Evolutionary conservation across 768 basidiomycete genomes (phyloP).

Genomic region (Rhizopogon vulgaris): DNA sequence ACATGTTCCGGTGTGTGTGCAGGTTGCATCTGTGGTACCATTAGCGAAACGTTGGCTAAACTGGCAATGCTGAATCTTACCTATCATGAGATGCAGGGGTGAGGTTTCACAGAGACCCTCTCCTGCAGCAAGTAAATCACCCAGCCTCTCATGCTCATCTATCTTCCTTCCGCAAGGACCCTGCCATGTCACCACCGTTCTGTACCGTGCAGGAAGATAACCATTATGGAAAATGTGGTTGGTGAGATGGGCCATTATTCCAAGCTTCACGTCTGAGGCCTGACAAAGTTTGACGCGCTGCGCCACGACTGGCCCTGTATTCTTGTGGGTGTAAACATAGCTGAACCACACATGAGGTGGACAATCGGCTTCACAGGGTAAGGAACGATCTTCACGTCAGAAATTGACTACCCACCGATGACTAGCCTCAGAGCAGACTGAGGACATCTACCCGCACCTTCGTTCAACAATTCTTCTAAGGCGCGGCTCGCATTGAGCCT

Average conservation of each 20-base stretch:
- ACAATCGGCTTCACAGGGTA: slow-evolving; percentile 29
- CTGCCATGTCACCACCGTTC: slow-evolving; percentile 38
- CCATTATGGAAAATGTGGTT: slow-evolving; percentile 40
- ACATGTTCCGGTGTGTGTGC: slow-evolving; percentile 6
- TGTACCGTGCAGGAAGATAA: slow-evolving; percentile 28
- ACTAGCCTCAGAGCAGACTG: slow-evolving; percentile 39
- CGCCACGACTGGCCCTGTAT: slow-evolving; percentile 25
- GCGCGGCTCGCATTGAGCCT: slow-evolving; percentile 29
- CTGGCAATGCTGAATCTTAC: slow-evolving; percentile 4
- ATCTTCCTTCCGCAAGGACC: slow-evolving; percentile 28
- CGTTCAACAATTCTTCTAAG: slow-evolving; percentile 30
- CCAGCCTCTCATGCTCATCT: slow-evolving; percentile 21
- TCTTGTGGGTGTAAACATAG: slow-evolving; percentile 33
- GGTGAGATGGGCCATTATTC: slow-evolving; percentile 39
- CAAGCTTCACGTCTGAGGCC: slow-evolving; percentile 24
- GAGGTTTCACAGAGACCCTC: slow-evolving; percentile 14
- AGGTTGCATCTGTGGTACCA: slow-evolving; percentile 4
- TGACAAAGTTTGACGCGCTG: slow-evolving; percentile 38
- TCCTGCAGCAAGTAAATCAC: slow-evolving; percentile 14
- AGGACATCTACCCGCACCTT: slow-evolving; percentile 37
- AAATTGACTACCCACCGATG: slow-evolving; percentile 29
- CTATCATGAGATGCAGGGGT: slow-evolving; percentile 14
- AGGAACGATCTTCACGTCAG: not conserved
- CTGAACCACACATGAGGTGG: slow-evolving; percentile 38
- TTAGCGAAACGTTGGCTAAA: not conserved